Percentiles rank a stretch among this genome's conserved stretches.
These are phyloP conservation scores for Aspergillus transmontanensis DNA, from an alignment of 2,329 filamentous ascomycete genomes.

Conservation along the genomic window DNA sequence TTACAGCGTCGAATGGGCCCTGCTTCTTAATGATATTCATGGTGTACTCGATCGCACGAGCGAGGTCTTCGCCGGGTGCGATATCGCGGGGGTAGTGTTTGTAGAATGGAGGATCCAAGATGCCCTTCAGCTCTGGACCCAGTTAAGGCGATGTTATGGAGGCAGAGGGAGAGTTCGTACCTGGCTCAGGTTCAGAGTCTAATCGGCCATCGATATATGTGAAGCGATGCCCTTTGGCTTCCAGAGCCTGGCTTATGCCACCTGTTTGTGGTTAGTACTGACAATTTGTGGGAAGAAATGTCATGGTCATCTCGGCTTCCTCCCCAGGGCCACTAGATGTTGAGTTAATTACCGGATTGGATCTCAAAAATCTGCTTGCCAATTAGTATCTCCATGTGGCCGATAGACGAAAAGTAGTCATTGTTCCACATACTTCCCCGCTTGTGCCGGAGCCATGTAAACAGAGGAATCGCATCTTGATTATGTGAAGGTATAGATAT, in stretches of 20 bases:
- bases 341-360: conserved; percentile 28
- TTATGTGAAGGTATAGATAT: not conserved
- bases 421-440: conserved; percentile 28
- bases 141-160: not conserved
- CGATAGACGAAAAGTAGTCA: not conserved
- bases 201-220: conserved; percentile 32
- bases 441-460: conserved; percentile 36
- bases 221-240: conserved; percentile 31
- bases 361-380: conserved; percentile 34
- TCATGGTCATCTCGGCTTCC: not conserved
- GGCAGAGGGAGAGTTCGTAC: conserved; percentile 18
- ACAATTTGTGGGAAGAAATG: not conserved
- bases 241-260: conserved; percentile 30
- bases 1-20: conserved; percentile 36
- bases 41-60: conserved; percentile 30
- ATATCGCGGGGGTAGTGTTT: conserved; percentile 31
- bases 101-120: conserved; percentile 35
- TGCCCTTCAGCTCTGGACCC: conserved; percentile 31
- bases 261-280: conserved; percentile 23
- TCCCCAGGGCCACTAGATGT: not conserved
- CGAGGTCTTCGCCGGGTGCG: conserved; percentile 25
- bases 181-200: conserved; percentile 27
- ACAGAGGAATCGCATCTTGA: conserved; percentile 35
- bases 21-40: conserved; percentile 23
- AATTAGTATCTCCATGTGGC: not conserved